Evolutionary conservation across 2,329 filamentous ascomycete genomes (phyloP).

Genomic region (Colletotrichum sp.): DNA sequence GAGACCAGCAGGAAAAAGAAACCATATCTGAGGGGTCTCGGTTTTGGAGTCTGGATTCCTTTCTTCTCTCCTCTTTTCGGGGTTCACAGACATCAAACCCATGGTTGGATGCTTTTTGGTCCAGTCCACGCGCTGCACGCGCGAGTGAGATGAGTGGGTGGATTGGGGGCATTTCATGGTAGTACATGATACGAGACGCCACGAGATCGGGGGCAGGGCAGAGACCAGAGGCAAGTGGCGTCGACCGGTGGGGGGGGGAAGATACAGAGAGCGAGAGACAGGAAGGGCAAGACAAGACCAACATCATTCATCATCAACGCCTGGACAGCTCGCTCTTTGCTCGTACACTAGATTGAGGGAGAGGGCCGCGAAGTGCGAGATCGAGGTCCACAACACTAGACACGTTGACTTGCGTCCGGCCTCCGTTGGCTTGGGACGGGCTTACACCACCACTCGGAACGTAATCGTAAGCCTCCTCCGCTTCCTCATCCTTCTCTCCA

Average conservation of each 20-base stretch:
- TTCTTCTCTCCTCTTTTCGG: background rate
- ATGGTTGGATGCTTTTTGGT: background rate
- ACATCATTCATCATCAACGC: background rate
- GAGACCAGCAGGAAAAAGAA: background rate
- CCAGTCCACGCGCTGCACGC: background rate
- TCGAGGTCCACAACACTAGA: background rate
- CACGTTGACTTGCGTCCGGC: background rate
- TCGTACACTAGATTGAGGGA: background rate
- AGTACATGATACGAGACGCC: conserved; percentile 11
- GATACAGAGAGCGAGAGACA: background rate
- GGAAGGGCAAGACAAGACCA: background rate
- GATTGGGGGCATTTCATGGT: background rate
- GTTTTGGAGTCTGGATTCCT: background rate
- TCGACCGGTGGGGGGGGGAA: background rate
- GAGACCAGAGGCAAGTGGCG: background rate
- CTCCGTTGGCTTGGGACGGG: background rate
- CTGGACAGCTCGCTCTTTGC: background rate
- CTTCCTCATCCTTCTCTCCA: background rate
- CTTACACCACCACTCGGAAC: background rate
- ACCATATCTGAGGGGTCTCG: background rate
- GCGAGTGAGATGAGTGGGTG: background rate
- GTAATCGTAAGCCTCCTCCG: background rate
- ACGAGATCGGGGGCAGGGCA: background rate
- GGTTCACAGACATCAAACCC: background rate
- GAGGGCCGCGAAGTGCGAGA: background rate